Percentiles rank a stretch among this genome's conserved stretches.
Evolutionary conservation across 768 basidiomycete genomes (phyloP).

Genomic region (Leccinellum luteum): DNA sequence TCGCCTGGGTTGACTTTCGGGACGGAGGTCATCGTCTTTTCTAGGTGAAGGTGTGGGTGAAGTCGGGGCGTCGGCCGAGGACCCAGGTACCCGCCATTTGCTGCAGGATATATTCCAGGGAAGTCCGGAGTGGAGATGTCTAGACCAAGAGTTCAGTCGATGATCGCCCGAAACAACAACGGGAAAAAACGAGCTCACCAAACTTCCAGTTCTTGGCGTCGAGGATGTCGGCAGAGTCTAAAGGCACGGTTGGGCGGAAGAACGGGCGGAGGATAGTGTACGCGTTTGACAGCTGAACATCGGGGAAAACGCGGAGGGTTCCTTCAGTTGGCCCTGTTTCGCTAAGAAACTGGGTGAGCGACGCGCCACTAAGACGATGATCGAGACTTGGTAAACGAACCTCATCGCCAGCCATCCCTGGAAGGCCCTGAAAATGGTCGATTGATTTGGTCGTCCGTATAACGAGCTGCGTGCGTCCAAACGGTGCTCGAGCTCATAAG

Average conservation of each 20-base stretch:
- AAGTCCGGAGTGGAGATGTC: conserved; percentile 50
- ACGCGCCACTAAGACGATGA: not conserved
- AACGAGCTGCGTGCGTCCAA: conserved; percentile 60
- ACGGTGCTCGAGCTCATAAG: conserved; percentile 59
- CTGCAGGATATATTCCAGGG: conserved; percentile 41
- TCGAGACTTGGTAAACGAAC: conserved; percentile 31
- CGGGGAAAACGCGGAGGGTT: conserved; percentile 66
- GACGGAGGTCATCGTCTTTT: conserved; percentile 64
- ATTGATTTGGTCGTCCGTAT: conserved; percentile 56
- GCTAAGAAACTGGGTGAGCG: conserved; percentile 26
- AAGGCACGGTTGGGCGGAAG: conserved; percentile 52
- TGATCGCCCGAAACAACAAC: conserved; percentile 17
- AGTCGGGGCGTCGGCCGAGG: conserved; percentile 50
- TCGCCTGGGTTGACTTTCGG: conserved; percentile 75
- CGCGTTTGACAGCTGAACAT: conserved; percentile 64
- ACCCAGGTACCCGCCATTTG: conserved; percentile 26
- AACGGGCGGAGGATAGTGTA: conserved; percentile 77
- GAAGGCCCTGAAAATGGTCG: conserved; percentile 58
- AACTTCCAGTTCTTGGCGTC: conserved; percentile 55
- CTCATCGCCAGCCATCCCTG: conserved; percentile 79
- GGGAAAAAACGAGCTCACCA: conserved; percentile 28
- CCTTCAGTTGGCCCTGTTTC: conserved; percentile 70
- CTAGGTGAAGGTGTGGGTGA: conserved; percentile 68
- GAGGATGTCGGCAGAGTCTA: conserved; percentile 41
- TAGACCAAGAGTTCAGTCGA: conserved; percentile 20